phyloP scores from a whole-genome alignment of 139 green algal species.

The Asterochloris erici region DNA sequence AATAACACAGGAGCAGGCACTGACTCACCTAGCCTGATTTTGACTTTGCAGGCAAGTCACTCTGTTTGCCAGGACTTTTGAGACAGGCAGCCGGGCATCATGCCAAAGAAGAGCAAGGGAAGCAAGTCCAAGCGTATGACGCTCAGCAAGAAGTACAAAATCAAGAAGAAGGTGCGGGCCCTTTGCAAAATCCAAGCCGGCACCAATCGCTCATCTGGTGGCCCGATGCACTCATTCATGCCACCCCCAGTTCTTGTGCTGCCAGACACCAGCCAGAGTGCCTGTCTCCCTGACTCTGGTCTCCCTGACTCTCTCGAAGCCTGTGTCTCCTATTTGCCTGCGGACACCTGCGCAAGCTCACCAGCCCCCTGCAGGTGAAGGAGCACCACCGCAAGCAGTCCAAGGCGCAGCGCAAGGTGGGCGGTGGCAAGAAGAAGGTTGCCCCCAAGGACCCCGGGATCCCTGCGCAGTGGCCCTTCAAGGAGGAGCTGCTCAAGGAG shows the following conservation, averaged over 20 bases:
- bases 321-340: too few species aligned
- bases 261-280: too few species aligned
- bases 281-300: constrained; percentile 27
- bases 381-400: constrained; percentile 87
- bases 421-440: constrained; percentile 41
- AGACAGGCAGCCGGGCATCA: constrained; percentile 24
- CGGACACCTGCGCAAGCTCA: constrained; percentile 51
- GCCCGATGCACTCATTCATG: too few species aligned
- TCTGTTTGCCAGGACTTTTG: too few species aligned
- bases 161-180: constrained; percentile 55
- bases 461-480: constrained; percentile 90
- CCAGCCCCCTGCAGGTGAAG: constrained; percentile 57
- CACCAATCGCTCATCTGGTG: too few species aligned
- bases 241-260: too few species aligned
- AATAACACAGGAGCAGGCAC: too few species aligned
- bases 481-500: constrained; percentile 90
- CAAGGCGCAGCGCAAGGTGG: constrained; percentile 75
- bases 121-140: constrained; percentile 89
- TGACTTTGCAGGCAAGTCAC: too few species aligned
- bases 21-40: too few species aligned
- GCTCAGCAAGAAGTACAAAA: constrained; percentile 95
- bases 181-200: too few species aligned
- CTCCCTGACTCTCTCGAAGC: neutral
- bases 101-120: constrained; percentile 85
- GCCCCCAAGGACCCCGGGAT: constrained; percentile 90